Evolutionary conservation across 2,329 filamentous ascomycete species (phyloP).

Genomic region (Fusarium globosum): DNA sequence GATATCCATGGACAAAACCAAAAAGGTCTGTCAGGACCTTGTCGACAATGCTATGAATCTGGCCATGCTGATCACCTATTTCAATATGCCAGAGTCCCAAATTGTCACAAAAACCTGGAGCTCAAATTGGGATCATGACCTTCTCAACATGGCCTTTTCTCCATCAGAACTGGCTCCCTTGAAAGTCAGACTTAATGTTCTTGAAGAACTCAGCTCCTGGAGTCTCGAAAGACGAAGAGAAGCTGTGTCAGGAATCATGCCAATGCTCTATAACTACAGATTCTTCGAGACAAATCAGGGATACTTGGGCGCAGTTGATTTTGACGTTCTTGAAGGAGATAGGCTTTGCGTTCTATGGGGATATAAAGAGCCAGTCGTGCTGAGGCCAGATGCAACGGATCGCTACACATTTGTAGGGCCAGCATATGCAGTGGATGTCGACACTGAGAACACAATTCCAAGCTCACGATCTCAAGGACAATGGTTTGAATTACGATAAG

Average conservation of each 20-base stretch:
- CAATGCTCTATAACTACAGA: background rate
- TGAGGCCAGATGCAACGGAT: background rate
- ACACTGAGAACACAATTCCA: background rate
- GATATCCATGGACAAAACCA: background rate
- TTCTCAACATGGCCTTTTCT: slow-evolving; percentile 5
- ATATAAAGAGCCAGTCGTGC: background rate
- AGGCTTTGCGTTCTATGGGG: background rate
- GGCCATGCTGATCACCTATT: slow-evolving; percentile 2
- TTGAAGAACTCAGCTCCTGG: slow-evolving; percentile 4
- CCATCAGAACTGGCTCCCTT: background rate
- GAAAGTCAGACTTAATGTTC: background rate
- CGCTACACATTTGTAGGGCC: background rate
- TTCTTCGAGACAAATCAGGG: slow-evolving; percentile 3
- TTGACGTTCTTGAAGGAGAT: background rate
- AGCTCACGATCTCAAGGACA: background rate
- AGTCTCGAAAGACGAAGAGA: background rate
- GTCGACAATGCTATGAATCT: slow-evolving; percentile 3
- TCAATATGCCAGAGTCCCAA: background rate
- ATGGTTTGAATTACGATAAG: slow-evolving; percentile 6
- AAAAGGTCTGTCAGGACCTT: background rate
- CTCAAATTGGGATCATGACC: background rate
- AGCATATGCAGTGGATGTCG: background rate
- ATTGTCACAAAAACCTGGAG: slow-evolving; percentile 1
- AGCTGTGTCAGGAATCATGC: background rate
- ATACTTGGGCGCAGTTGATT: slow-evolving; percentile 2